Base-by-base conservation (phyloP, 2,329 filamentous ascomycete genomes). In the Pseudophaeomoniella oleicola region DNA sequence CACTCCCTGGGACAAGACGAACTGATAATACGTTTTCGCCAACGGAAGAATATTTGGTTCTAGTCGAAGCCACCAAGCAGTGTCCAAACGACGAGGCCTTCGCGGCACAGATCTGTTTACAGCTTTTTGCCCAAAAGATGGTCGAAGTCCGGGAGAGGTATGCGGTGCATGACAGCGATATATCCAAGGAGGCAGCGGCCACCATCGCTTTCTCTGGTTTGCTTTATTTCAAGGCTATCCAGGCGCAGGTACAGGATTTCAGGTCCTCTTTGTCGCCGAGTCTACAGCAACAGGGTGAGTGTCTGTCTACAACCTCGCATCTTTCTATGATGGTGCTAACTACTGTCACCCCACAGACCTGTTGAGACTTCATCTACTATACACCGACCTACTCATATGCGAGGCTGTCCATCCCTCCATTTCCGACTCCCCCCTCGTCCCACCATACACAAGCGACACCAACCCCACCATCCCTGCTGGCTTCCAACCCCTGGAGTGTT, bases 41-140 rank as follows among this genome's bases (percentile, higher is more conserved):
- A 36, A 59, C 61, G 56, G 57, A 59, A 39, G 51, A 57, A 19
- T 48, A 49, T 2, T 50, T 60, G 34, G 44, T 34, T 29, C 36
- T 50, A n/a, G 45, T 60, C 4, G 40, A 41, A 30, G 40, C 40
- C 2, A 54, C 38, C 38, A 46, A 48, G 3, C 30, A 45, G 16
- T 55, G 44, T 19, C 42, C 47, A 3, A 39, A 45, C 1, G 57
- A 62, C 41, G 42, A 46, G 10, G 17, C 45, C 5, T 54, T 62
- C 31, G 47, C 49, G 5, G 39, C 47, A 16, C 59, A 61, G 43
- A 51, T 60, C 5, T 57, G 53, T 19, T 40, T 62, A 38, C 57
- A 61, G 31, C 36, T 56, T 9, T 35, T 62, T 3, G 50, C 50
- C 19, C 50, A 57, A 36, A 48, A 43, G 41, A 51, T 54, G 10